Evolutionary conservation across 2,329 filamentous ascomycete genomes (phyloP).

Genomic region (Exophiala bonariae): DNA sequence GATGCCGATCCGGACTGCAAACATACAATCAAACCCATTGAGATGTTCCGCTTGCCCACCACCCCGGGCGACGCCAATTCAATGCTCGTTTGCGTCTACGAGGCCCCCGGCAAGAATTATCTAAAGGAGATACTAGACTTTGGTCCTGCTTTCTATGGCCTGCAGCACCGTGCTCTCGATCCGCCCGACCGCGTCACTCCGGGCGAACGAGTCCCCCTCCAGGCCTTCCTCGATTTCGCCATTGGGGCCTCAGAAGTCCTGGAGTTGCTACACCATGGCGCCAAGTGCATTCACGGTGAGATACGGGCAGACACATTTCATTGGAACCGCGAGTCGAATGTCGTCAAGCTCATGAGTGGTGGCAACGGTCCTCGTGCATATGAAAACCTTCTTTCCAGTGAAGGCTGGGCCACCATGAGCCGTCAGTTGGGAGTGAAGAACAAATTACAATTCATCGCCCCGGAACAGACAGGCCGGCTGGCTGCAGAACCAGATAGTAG

Average conservation of each 20-base stretch:
- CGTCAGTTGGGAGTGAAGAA: slow-evolving; percentile 83
- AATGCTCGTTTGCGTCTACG: slow-evolving; percentile 79
- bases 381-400: slow-evolving; percentile 80
- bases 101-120: slow-evolving; percentile 73
- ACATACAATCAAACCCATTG: slow-evolving; percentile 78
- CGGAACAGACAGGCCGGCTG: slow-evolving; percentile 91
- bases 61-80: slow-evolving; percentile 67
- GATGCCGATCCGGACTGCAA: slow-evolving; percentile 70
- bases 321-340: slow-evolving; percentile 68
- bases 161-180: slow-evolving; percentile 45
- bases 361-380: slow-evolving; percentile 85
- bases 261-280: slow-evolving; percentile 86
- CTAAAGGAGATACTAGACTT: slow-evolving; percentile 67
- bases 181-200: slow-evolving; percentile 45
- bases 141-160: slow-evolving; percentile 71
- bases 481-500: slow-evolving; percentile 87
- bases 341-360: slow-evolving; percentile 79
- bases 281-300: slow-evolving; percentile 86
- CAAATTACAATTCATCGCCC: slow-evolving; percentile 88
- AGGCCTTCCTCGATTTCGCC: slow-evolving; percentile 84
- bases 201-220: slow-evolving; percentile 65
- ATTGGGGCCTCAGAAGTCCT: slow-evolving; percentile 83
- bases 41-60: slow-evolving; percentile 70
- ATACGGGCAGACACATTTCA: slow-evolving; percentile 89
- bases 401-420: slow-evolving; percentile 81